phyloP scores from a whole-genome alignment of 306 rosid species.

The Lathyrus oleraceus region DNA sequence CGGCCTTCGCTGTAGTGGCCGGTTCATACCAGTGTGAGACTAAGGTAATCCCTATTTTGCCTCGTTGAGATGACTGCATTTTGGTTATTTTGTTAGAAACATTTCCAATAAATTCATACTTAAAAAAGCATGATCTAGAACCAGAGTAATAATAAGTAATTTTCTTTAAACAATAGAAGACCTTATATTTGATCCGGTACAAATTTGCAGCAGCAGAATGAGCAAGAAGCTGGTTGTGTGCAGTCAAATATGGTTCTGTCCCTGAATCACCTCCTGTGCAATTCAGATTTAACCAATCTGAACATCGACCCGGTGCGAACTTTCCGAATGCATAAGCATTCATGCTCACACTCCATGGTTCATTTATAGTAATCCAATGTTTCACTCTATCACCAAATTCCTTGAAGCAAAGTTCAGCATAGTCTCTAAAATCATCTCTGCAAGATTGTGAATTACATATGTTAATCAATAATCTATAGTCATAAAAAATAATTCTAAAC shows the following conservation, averaged over 20 bases:
- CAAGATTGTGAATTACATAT: neutral
- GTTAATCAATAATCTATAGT: neutral
- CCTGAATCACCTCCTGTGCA: slow-evolving; percentile 38
- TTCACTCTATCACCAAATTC: slow-evolving; percentile 64
- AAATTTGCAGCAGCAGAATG: slow-evolving; percentile 1
- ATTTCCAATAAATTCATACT: neutral
- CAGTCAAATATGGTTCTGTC: slow-evolving; percentile 25
- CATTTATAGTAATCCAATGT: slow-evolving; percentile 65
- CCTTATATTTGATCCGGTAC: slow-evolving; percentile 23
- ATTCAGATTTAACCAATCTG: slow-evolving; percentile 10
- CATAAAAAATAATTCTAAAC: too few species aligned
- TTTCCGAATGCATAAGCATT: slow-evolving; percentile 41
- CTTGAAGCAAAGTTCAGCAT: slow-evolving; percentile 34
- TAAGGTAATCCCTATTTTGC: slow-evolving; percentile 61
- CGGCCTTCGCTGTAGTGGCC: slow-evolving; percentile 23
- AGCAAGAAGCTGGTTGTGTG: slow-evolving; percentile 34
- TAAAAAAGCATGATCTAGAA: neutral
- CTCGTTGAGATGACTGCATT: slow-evolving; percentile 60
- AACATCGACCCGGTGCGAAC: slow-evolving; percentile 36
- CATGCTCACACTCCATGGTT: slow-evolving; percentile 36
- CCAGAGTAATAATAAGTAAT: neutral
- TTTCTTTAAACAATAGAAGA: neutral
- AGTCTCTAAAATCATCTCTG: slow-evolving; percentile 37
- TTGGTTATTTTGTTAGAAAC: slow-evolving; percentile 9
- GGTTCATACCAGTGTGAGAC: slow-evolving; percentile 56